Base-by-base conservation (phyloP, 148 eudicot species). In the Rheum nobile region DNA sequence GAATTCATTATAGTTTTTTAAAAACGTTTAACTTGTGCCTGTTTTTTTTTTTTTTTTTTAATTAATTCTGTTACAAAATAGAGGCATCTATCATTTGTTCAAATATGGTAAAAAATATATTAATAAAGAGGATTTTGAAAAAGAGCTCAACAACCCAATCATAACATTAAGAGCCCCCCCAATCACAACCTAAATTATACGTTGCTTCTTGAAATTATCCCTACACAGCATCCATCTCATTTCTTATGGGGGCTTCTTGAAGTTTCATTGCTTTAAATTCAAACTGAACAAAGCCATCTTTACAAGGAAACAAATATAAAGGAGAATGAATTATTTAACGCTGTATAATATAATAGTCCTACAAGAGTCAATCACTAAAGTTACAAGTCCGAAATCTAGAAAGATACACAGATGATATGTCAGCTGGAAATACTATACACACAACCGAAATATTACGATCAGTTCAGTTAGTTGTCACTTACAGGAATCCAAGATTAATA, bases 391-490 rank as follows among this genome's bases (percentile, higher is more conserved):
- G 22, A 63, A 65, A 4, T 41, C 70, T 65, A 65, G 39, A 65
- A 5, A 63, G 39, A 65, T 32, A 8, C 70, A 65, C 19, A 59
- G 1, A 59, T 59, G 35, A 32, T 17, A 16, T 6, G 70, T 31
- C 8, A 65, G 32, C 70, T 65, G n/a, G 38, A 65, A 65, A 65
- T 32, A 65, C 41, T 65, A 65, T 65, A 59, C 67, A 59, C 34
- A 65, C 37, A 28, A 65, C 70, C 38, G 67, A 65, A 34, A 31
- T 65, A 34, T 14, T 65, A 65, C 11, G 9, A 32, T 65, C 8
- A 31, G 22, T 34, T 32, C 21, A 29, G 21, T 57, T 57, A 57
- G 34, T 28, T 26, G 16, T 11, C 22, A 32, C 39, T 14, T 34
- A 3, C 38, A 17, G 54, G 21, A 48, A 48, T 16, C 54, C 54